These are phyloP conservation scores for Syncephalastrum monosporum DNA, from an alignment of 371 early-diverging fungal species.

Conservation along the genomic window DNA sequence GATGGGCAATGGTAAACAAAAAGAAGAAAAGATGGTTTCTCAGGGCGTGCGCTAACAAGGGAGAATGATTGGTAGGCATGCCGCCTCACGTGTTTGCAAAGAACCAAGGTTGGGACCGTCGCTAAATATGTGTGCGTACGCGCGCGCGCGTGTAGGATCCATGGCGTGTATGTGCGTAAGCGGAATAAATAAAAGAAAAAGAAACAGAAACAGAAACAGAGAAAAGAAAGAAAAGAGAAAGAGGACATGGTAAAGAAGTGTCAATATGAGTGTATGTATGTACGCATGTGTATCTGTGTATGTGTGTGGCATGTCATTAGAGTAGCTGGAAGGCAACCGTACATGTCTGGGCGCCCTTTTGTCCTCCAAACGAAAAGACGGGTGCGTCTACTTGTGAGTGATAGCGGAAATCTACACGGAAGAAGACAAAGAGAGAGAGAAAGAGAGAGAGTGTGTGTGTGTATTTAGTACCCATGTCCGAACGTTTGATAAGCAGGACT, in stretches of 20 bases:
- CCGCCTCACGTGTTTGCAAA: constrained; percentile 34
- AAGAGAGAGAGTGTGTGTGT: too few relatives aligned
- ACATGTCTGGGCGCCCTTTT: constrained; percentile 80
- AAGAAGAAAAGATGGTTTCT: background rate
- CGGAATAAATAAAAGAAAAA: too few relatives aligned
- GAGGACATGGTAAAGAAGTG: too few relatives aligned
- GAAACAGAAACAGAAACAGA: too few relatives aligned
- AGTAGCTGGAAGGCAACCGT: constrained; percentile 73
- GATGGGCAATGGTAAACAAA: constrained; percentile 31
- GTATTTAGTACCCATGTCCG: too few relatives aligned
- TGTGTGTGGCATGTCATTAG: constrained; percentile 2
- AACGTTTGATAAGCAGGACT: constrained; percentile 4
- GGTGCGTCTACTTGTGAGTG: constrained; percentile 75
- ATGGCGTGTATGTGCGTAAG: too few relatives aligned
- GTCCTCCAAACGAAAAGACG: constrained; percentile 87
- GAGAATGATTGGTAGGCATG: constrained; percentile 12
- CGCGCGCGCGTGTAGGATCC: background rate
- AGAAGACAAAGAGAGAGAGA: background rate
- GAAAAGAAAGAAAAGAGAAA: too few relatives aligned
- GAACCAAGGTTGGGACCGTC: constrained; percentile 41
- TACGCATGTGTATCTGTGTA: background rate
- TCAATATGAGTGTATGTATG: too few relatives aligned
- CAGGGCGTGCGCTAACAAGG: constrained; percentile 2
- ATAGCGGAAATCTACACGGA: constrained; percentile 57
- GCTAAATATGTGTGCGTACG: constrained; percentile 6